phyloP scores from a whole-genome alignment of 805 yeast species.

The Saturnispora silvae region DNA sequence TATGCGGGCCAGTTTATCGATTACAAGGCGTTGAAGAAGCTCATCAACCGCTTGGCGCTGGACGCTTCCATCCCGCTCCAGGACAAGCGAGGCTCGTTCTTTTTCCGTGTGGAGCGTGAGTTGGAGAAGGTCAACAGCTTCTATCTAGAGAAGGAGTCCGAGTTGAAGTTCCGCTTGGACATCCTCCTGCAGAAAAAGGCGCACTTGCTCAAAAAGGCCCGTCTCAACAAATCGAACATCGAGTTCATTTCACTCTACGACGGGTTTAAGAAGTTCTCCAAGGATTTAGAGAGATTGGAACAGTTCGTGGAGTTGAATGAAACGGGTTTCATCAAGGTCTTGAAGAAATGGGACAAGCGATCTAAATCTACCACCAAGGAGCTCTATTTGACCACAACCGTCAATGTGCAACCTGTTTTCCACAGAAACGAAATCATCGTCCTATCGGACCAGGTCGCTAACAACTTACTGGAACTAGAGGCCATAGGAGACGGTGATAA shows the following conservation, averaged over 20 bases:
- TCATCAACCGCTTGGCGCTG: constrained; percentile 61
- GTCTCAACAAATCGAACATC: constrained; percentile 54
- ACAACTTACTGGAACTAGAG: constrained; percentile 62
- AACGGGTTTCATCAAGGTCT: constrained; percentile 89
- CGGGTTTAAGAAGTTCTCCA: constrained; percentile 79
- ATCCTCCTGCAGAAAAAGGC: constrained; percentile 61
- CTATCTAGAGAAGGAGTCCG: constrained; percentile 84
- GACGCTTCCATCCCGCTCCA: constrained; percentile 42
- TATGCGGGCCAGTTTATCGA: constrained; percentile 89
- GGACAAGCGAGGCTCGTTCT: constrained; percentile 83
- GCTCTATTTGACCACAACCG: constrained; percentile 81
- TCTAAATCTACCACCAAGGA: constrained; percentile 93
- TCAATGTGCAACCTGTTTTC: constrained; percentile 93
- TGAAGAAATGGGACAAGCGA: constrained; percentile 97
- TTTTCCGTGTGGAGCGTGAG: constrained; percentile 87
- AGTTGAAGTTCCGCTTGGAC: constrained; percentile 69
- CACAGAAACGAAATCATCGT: constrained; percentile 80
- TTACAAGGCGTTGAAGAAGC: constrained; percentile 86
- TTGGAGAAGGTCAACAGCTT: constrained; percentile 91
- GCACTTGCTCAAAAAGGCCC: constrained; percentile 27
- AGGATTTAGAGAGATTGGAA: constrained; percentile 79
- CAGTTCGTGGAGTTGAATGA: constrained; percentile 92
- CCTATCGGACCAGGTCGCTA: constrained; percentile 67
- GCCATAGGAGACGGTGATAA: constrained; percentile 41
- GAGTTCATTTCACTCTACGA: constrained; percentile 76